Evolutionary conservation across 2,329 filamentous ascomycete genomes (phyloP), one percentile per base, ranked within the genome.

Genomic region (Cladorrhinum sp.): DNA sequence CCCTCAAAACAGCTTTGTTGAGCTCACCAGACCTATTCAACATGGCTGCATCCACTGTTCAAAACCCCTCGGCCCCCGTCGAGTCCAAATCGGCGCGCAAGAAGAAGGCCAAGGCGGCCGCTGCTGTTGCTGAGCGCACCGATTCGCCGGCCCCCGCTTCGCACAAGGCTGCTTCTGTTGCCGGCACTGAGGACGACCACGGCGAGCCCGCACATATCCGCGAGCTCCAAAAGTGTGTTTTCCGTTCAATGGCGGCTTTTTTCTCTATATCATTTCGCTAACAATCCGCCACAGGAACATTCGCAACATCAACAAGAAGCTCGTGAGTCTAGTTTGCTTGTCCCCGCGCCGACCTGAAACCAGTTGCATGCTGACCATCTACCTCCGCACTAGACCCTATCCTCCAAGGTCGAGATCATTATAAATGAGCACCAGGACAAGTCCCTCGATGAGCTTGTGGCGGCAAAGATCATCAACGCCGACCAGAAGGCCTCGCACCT

Each of bases 281-380:
- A 65, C 57, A 50, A 48, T 58, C 23, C 12, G 12, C 2, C 12
- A 23, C 67, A 96, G 92, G 82, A 92, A 86, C 76, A 90, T 97
- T 69, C 92, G 93, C 72, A 96, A 95, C 76, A 79, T 95, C 71
- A 90, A 87, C 81, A 98, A 97, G 85, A 97, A 97, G 79, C 87
- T 98, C 70, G 91, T 96, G 78, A 79, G 90, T 80, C 32, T 48
- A 27, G 38, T 74, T 27, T 20, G 32, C 51, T 48, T 16, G 24
- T 10, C 16, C 18, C n/a, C 18, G 13, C 38, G 13, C 41, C 38
- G 22, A 22, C 25, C 13, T 27, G 13, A 18, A 7, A 57, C 55
- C 52, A 20, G 13, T 24, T 41, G 13, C 45, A 52, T 32, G 13
- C 52, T 55, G 51, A 61, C 58, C 22, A 54, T 57, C 16, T 54